Evolutionary conservation across 306 rosid species (phyloP).

Genomic region (Elaeagnus macrophylla): DNA sequence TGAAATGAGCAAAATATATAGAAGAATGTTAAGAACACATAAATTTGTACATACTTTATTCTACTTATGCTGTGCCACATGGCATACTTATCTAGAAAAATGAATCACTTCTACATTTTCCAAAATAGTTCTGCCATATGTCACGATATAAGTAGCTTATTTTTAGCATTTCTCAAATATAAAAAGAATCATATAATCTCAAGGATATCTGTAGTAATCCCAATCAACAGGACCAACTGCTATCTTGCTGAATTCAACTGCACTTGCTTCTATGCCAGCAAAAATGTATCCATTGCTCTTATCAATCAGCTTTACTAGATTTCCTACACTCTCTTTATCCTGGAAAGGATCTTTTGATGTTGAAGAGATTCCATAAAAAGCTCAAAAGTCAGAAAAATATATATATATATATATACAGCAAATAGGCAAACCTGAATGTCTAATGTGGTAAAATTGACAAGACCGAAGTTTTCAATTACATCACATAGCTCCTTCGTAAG

Average conservation of each 20-base stretch:
- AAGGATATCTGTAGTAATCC: conserved; percentile 98
- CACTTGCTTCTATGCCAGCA: conserved; percentile 74
- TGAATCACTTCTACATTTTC: no score
- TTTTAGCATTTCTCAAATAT: neutral
- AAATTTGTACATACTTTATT: no score
- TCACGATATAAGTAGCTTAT: neutral
- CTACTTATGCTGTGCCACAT: no score
- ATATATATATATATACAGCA: neutral
- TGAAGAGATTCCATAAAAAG: conserved; percentile 17
- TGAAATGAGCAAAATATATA: no score
- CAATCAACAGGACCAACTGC: conserved; percentile 77
- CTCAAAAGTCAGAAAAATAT: conserved; percentile 4
- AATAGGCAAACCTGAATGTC: conserved; percentile 68
- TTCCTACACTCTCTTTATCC: conserved; percentile 96
- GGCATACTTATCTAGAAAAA: no score
- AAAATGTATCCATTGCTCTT: conserved; percentile 87
- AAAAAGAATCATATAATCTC: conserved; percentile 1
- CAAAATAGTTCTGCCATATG: neutral
- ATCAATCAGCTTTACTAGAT: conserved; percentile 75
- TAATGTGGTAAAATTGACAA: conserved; percentile 76
- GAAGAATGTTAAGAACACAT: no score
- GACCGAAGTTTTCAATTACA: conserved; percentile 58
- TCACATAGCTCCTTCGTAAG: conserved; percentile 91
- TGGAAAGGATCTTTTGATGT: conserved; percentile 28
- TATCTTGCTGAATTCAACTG: conserved; percentile 89